Base-by-base conservation (phyloP, 305 asterid species). In the Rubia peregrina region DNA sequence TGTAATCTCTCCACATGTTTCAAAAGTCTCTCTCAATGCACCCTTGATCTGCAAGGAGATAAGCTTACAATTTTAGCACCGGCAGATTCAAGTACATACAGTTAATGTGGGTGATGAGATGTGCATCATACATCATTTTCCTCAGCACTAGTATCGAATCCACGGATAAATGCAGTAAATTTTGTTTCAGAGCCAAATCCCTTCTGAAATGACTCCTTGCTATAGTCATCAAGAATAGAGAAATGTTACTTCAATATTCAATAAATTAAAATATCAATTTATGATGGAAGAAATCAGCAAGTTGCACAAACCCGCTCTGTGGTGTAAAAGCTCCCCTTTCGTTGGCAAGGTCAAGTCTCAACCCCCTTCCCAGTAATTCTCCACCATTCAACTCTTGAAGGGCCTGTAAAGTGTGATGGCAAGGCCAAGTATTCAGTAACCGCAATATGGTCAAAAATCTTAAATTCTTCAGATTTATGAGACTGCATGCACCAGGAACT, bases 1-100 rank as follows among this genome's bases (percentile, higher is more conserved):
- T 26, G 83, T 75, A 62, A 93, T 87, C 79, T 86, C 92, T 56
- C 98, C 98, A 71, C 97, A 93, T 65, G 83, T 70, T 59, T 85
- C 83, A 79, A 93, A 93, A 82, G 85, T 92, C 49, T 81, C 87
- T 71, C 85, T 79, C 51, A 93, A 83, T 40, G 86, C 77, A 63
- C 77, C 81, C 85, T 81, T 87, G 66, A 85, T 79, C 98, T 93
- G 95, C 53, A 76, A 65, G 8, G 16, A 61, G 43, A 46, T 19
- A 11, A 46, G 24, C 17, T 17, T 40, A 16, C 9, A 51, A 51
- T 6, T 16, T 17, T 51, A 6, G 22, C 0, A 17, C 0, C 1
- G 19, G 1, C 3, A 2, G 9, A 17, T 16, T 51, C 0, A 51
- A 51, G 22, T 16, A n/a, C 7, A 17, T 7, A 17, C 5, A 51